A percentile compares a stretch with the other conserved stretches of the same genome.
These are phyloP conservation scores for Panellus pusillus DNA, from an alignment of 768 basidiomycete species.

Conservation along the genomic window DNA sequence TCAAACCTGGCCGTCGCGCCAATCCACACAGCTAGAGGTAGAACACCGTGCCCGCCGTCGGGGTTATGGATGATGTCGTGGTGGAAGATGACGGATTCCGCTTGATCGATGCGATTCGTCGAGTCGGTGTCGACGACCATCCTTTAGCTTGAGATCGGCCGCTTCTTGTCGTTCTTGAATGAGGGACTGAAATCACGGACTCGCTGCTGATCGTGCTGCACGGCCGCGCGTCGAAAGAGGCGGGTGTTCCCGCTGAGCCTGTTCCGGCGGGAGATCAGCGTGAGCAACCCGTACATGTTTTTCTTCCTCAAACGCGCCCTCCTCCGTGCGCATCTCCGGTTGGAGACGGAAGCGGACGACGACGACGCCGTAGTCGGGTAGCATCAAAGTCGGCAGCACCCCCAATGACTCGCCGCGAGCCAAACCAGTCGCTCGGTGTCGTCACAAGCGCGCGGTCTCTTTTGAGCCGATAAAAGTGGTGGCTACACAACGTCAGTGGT, in stretches of 20 bases:
- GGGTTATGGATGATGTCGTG: constrained; percentile 96
- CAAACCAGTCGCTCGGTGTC: constrained; percentile 77
- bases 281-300: too few species aligned
- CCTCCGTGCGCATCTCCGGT: too few species aligned
- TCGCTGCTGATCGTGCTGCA: too few species aligned
- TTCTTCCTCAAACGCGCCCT: too few species aligned
- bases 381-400: constrained; percentile 35
- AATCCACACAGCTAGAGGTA: constrained; percentile 97
- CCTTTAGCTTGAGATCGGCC: constrained; percentile 77
- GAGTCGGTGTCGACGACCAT: constrained; percentile 86
- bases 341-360: constrained; percentile 30
- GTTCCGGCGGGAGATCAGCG: too few species aligned
- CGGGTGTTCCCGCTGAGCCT: too few species aligned
- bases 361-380: constrained; percentile 19
- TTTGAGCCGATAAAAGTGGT: constrained; percentile 85
- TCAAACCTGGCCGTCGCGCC: constrained; percentile 87
- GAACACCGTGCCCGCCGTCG: constrained; percentile 86
- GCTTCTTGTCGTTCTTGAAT: constrained; percentile 48
- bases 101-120: constrained; percentile 75
- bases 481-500: constrained; percentile 41
- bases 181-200: constrained; percentile 39
- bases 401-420: constrained; percentile 48
- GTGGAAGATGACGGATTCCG: constrained; percentile 86
- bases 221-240: too few species aligned
- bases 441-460: constrained; percentile 72